Base-by-base conservation (phyloP, 2,329 filamentous ascomycete genomes). In the Phialophora expanda region DNA sequence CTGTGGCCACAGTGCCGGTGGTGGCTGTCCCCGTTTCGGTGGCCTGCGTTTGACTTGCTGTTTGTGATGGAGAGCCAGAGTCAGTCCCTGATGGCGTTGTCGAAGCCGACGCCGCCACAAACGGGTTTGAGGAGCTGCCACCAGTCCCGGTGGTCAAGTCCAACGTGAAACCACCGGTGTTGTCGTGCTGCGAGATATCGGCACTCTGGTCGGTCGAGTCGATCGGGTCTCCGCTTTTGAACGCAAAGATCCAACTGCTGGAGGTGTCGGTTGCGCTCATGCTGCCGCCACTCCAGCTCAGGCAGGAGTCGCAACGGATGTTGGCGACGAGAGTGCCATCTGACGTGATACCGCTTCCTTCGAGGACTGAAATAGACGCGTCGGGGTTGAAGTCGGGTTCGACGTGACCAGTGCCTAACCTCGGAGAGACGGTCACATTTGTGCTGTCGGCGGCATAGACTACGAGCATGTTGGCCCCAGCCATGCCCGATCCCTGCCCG, bases 391-490 rank as follows among this genome's bases (percentile, higher is more conserved):
- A 74, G 17, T 73, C 67, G 1, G 85, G 85, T 67, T 77, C 69
- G 3, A 61, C 66, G 34, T 85, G 73, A 6, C 83, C 83, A 12
- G 71, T 76, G 8, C 80, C 81, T 6, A 78, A 70, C 48, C 86
- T 77, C 9, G 85, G 82, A 2, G 85, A 87, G 8, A 88, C 69
- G 0, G 86, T 88, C 14, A 88, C 83, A 68, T 86, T 87, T 51
- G 75, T 80, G 28, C 84, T 82, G 46, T 80, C 76, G 28, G 81
- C 79, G n/a, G 83, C 80, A 70, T 88, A 88, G 5, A 87, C 78
- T 51, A 87, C 76, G 72, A 88, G 87, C 55, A 88, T 87, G 73
- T 86, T 86, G 5, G 86, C 75, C 24, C 81, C 82, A 17, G 74
- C 69, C 86, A 88, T 88, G 22, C 74, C 69, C 1, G 70, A 76